A percentile compares a stretch with the other conserved stretches of the same genome.
Evolutionary conservation across 495 filamentous ascomycete species (phyloP).

Genomic region (Polyplosphaeria fusca): DNA sequence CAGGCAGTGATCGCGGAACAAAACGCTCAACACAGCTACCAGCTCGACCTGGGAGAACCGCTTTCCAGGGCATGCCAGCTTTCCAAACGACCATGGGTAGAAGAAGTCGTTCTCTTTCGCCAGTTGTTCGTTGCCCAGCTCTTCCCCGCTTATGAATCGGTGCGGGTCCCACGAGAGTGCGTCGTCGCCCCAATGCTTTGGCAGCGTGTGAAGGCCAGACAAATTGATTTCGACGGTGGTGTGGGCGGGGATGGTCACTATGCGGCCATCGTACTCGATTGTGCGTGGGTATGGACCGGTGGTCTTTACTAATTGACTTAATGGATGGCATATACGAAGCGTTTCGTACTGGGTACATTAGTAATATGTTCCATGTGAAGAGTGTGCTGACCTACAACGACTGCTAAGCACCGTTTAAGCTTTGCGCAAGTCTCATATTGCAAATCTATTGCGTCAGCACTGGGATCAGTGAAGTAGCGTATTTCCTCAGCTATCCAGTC

Average conservation of each 20-base stretch:
- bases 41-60: conserved; percentile 27
- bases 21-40: conserved; percentile 5
- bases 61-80: conserved; percentile 23
- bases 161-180: conserved; percentile 17
- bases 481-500: conserved; percentile 38
- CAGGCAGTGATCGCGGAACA: conserved; percentile 18
- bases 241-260: conserved; percentile 7
- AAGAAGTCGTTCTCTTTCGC: neutral
- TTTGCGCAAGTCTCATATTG: conserved; percentile 15
- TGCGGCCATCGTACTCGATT: neutral
- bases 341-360: conserved; percentile 8
- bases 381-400: conserved; percentile 17
- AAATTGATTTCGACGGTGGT: conserved; percentile 14
- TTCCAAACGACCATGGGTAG: conserved; percentile 16
- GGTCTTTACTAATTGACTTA: conserved; percentile 12
- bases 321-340: conserved; percentile 22
- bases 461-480: neutral
- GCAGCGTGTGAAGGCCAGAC: conserved; percentile 13
- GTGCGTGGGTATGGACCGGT: neutral
- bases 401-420: conserved; percentile 27
- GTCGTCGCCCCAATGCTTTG: conserved; percentile 19
- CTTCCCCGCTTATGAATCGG: conserved; percentile 6
- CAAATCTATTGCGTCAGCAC: neutral
- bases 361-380: neutral
- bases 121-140: conserved; percentile 4